Evolutionary conservation across 345 rosid species (phyloP).

Genomic region (Eutrema yunnanense): DNA sequence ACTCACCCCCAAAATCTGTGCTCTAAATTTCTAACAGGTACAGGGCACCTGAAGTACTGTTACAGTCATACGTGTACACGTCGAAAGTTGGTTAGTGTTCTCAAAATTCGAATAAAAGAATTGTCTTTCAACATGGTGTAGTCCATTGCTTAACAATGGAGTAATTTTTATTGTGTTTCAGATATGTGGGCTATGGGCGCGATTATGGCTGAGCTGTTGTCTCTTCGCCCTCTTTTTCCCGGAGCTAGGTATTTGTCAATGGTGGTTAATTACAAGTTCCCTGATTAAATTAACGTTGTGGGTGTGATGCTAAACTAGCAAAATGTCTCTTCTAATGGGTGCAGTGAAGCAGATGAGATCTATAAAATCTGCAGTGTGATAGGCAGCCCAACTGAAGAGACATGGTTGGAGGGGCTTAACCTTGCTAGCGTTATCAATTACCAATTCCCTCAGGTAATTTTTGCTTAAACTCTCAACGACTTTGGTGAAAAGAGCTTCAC

Average conservation of each 20-base stretch:
- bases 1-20: background rate
- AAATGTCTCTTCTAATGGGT: constrained; percentile 8
- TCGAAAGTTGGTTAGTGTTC: constrained; percentile 83
- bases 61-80: constrained; percentile 65
- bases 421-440: constrained; percentile 77
- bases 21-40: constrained; percentile 46
- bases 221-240: constrained; percentile 84
- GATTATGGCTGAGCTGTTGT: constrained; percentile 81
- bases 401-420: constrained; percentile 84
- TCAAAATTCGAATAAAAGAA: background rate
- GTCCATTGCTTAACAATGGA: background rate
- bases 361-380: constrained; percentile 84
- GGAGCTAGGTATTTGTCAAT: constrained; percentile 55
- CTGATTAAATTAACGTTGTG: background rate
- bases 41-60: constrained; percentile 96
- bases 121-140: background rate
- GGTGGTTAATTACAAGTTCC: background rate
- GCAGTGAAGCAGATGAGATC: constrained; percentile 97
- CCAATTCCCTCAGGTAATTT: constrained; percentile 66
- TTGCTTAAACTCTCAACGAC: background rate
- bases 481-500: background rate
- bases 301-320: background rate
- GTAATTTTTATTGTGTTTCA: constrained; percentile 22
- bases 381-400: constrained; percentile 70
- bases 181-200: constrained; percentile 99